Conservation (phyloP, 78 protist species). For the Speleostelium caveatum region DNA sequence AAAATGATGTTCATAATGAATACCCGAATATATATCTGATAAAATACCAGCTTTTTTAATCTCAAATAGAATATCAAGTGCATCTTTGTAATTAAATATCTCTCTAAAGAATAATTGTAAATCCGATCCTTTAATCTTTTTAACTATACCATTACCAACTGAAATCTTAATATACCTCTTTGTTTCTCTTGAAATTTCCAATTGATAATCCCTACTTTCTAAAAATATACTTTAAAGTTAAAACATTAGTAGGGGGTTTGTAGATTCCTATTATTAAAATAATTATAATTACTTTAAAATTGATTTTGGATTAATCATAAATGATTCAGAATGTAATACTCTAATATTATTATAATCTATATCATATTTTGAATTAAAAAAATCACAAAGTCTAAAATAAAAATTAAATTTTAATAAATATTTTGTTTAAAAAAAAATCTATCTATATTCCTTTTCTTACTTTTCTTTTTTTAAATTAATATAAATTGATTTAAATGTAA, state of each 20-base stretch:
- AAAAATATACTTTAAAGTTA: neutral
- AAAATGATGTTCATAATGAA: neutral
- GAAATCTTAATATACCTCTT: neutral
- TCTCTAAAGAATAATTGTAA: neutral
- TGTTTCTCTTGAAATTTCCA: neutral
- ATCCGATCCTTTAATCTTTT: neutral
- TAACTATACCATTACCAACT: neutral
- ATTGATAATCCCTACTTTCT: neutral
- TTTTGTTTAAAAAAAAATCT: no score
- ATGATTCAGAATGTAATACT: neutral
- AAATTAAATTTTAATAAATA: no score
- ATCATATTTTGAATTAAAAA: neutral
- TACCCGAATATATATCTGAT: neutral
- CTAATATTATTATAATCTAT: no score
- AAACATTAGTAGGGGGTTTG: neutral
- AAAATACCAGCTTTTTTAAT: neutral
- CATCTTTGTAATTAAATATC: no score
- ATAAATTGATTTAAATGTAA: neutral
- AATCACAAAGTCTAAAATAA: no score
- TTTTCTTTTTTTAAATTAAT: no score
- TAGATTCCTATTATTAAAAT: no score
- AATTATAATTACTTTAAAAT: neutral
- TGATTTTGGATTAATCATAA: neutral
- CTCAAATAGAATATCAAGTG: neutral
- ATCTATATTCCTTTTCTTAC: no score